phyloP scores from a whole-genome alignment of 2,329 filamentous ascomycete genomes.

The Aspergillus fructus region DNA sequence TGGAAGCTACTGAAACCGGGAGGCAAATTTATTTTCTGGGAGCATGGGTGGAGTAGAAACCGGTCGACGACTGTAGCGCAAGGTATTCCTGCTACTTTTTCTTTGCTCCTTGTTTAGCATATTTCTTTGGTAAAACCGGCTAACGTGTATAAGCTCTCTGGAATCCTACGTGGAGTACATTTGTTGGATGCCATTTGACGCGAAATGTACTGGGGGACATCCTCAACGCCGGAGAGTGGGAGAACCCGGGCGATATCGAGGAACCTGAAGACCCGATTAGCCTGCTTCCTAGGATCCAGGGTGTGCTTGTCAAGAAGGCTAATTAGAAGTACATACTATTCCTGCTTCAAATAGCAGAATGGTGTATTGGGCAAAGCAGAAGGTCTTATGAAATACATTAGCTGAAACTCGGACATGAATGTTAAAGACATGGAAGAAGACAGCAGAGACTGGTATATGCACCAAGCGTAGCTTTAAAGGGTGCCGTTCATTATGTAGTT shows the following conservation, averaged over 20 bases:
- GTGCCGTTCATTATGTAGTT: no score
- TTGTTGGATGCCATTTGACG: conserved; percentile 20
- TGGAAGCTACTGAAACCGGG: conserved; percentile 47
- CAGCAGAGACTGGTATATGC: no score
- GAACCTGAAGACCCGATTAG: conserved; percentile 16
- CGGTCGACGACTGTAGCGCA: conserved; percentile 27
- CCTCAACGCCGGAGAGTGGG: conserved; percentile 20
- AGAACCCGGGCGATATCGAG: conserved; percentile 19
- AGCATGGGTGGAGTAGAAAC: conserved; percentile 34
- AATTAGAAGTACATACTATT: background rate
- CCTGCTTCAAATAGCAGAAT: no score
- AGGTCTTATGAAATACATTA: no score
- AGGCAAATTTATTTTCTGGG: conserved; percentile 50
- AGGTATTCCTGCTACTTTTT: conserved; percentile 30
- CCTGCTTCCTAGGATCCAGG: conserved; percentile 19
- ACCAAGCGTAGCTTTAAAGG: no score
- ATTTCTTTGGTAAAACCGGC: background rate
- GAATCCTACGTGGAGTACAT: conserved; percentile 22
- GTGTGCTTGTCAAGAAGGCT: conserved; percentile 21
- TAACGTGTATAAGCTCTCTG: conserved; percentile 17
- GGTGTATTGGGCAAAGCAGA: no score
- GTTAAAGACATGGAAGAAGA: no score
- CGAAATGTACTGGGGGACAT: conserved; percentile 21
- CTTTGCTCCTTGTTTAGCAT: no score
- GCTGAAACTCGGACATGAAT: no score